phyloP scores from a whole-genome alignment of 139 green algal species.

The Coelastrella sp. region DNA sequence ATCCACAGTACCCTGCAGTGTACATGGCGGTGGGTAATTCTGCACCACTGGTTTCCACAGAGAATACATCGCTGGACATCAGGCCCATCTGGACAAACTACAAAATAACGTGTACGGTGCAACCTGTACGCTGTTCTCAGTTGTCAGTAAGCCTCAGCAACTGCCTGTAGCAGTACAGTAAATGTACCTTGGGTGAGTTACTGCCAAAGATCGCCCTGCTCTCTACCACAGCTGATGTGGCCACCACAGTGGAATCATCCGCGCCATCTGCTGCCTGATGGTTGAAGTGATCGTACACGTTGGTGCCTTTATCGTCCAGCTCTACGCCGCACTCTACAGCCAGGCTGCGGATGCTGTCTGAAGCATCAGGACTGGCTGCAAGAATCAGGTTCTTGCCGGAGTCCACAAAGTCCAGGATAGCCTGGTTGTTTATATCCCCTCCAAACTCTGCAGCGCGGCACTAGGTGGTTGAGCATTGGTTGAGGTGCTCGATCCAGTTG shows the following conservation, averaged over 20 bases:
- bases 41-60: too few relatives aligned
- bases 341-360: conserved; percentile 65
- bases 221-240: conserved; percentile 28
- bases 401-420: conserved; percentile 92
- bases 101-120: too few relatives aligned
- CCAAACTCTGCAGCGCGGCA: conserved; percentile 70
- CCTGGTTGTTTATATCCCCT: conserved; percentile 66
- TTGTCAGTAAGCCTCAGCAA: too few relatives aligned
- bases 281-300: conserved; percentile 65
- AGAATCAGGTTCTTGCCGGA: conserved; percentile 86
- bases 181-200: neutral
- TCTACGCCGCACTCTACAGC: conserved; percentile 82
- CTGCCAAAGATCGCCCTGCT: conserved; percentile 43
- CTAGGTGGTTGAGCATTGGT: neutral
- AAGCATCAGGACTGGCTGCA: conserved; percentile 65
- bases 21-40: neutral
- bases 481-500: neutral
- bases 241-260: conserved; percentile 56
- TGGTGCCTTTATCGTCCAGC: conserved; percentile 73
- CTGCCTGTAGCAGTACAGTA: too few relatives aligned
- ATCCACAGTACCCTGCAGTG: neutral
- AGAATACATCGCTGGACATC: too few relatives aligned
- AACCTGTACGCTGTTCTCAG: too few relatives aligned
- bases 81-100: too few relatives aligned
- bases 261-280: conserved; percentile 41